Evolutionary conservation across 345 rosid genomes (phyloP).

Genomic region (Brassica carinata): DNA sequence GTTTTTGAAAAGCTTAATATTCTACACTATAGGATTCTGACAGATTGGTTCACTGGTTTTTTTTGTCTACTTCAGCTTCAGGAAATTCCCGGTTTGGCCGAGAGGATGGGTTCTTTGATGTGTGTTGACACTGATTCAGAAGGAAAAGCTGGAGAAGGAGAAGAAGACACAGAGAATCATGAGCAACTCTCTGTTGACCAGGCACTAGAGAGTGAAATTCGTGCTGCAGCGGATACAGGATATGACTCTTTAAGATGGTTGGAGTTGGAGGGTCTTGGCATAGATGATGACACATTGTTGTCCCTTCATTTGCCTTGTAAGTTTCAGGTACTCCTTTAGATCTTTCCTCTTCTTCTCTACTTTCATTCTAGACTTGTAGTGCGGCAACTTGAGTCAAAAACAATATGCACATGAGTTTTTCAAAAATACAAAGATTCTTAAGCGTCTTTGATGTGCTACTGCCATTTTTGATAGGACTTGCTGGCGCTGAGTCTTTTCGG

Average conservation of each 20-base stretch:
- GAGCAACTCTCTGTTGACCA: slow-evolving; percentile 49
- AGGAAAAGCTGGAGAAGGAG: slow-evolving; percentile 35
- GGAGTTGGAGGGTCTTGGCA: slow-evolving; percentile 79
- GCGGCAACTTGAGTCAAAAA: not conserved
- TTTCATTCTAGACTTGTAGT: not conserved
- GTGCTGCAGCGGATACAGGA: slow-evolving; percentile 52
- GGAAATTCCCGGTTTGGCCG: slow-evolving; percentile 86
- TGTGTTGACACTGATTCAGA: slow-evolving; percentile 61
- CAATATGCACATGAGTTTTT: not conserved
- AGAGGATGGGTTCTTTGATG: slow-evolving; percentile 93
- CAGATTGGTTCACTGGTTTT: not conserved
- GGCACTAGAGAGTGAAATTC: slow-evolving; percentile 53
- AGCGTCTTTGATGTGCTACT: slow-evolving; percentile 10
- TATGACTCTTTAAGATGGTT: slow-evolving; percentile 65
- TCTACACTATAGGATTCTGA: not conserved
- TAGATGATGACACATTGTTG: slow-evolving; percentile 58
- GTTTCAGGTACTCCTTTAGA: slow-evolving; percentile 56
- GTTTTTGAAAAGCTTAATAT: not conserved
- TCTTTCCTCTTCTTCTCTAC: not conserved
- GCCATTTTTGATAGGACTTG: slow-evolving; percentile 56
- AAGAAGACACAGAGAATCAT: slow-evolving; percentile 29
- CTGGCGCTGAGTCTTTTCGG: slow-evolving; percentile 77
- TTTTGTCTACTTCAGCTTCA: slow-evolving; percentile 58
- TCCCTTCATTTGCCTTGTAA: slow-evolving; percentile 60
- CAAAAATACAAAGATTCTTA: slow-evolving; percentile 17